phyloP scores from a whole-genome alignment of 2,329 filamentous ascomycete genomes.

The Balansia obtecta region DNA sequence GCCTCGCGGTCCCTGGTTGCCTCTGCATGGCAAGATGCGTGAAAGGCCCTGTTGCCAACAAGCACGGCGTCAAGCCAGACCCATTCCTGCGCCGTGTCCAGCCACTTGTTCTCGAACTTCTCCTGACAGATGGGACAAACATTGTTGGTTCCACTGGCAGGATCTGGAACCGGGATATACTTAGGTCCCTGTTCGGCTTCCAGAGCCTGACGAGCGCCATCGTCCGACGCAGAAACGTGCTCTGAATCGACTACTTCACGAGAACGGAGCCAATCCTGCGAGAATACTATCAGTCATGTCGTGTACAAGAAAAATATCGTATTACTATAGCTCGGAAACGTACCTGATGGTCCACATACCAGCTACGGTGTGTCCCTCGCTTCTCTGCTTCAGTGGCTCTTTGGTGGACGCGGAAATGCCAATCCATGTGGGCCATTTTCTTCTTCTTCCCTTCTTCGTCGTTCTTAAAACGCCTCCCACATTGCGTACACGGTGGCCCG shows the following conservation, averaged over 20 bases:
- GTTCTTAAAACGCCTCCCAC: conserved; percentile 72
- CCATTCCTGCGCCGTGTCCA: conserved; percentile 88
- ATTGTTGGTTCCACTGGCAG: conserved; percentile 59
- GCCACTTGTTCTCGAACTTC: conserved; percentile 83
- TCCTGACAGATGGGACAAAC: conserved; percentile 93
- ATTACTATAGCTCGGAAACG: conserved; percentile 17
- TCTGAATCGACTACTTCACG: conserved; percentile 65
- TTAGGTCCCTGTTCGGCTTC: conserved; percentile 35
- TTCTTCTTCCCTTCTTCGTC: conserved; percentile 68
- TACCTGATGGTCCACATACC: conserved; percentile 85
- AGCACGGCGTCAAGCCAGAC: conserved; percentile 86
- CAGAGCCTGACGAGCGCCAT: conserved; percentile 19
- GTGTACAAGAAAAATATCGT: too few species aligned
- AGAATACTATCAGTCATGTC: neutral
- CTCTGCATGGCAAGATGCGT: conserved; percentile 81
- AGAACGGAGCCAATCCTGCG: conserved; percentile 78
- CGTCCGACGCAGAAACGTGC: conserved; percentile 23
- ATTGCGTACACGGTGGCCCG: conserved; percentile 81
- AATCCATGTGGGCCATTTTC: conserved; percentile 90
- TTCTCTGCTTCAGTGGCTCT: conserved; percentile 78
- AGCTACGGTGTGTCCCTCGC: conserved; percentile 79
- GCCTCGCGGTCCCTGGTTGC: conserved; percentile 52
- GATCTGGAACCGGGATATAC: conserved; percentile 76
- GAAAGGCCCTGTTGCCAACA: conserved; percentile 70
- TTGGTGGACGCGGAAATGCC: conserved; percentile 93